Percentiles rank a stretch among this genome's conserved stretches.
Evolutionary conservation across 495 filamentous ascomycete genomes (phyloP).

Genomic region (Hypoxylon rickii): DNA sequence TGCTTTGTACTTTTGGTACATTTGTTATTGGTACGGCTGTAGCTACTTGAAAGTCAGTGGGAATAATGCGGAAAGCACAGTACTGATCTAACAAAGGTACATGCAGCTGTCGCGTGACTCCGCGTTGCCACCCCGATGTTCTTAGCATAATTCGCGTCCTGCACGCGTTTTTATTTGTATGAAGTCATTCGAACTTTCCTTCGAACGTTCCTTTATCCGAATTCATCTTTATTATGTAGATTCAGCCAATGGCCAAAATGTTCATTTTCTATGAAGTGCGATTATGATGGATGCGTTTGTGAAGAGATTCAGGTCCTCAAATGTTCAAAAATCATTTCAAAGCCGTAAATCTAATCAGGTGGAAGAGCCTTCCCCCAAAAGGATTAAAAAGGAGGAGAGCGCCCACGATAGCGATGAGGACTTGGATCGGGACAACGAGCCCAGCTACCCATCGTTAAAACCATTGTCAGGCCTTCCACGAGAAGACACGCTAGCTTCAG

Average conservation of each 20-base stretch:
- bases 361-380: slow-evolving; percentile 42
- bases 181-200: slow-evolving; percentile 19
- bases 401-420: slow-evolving; percentile 37
- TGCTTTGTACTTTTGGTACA: too few species aligned
- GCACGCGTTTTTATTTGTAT: slow-evolving; percentile 21
- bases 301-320: slow-evolving; percentile 7
- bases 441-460: slow-evolving; percentile 9
- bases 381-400: slow-evolving; percentile 37
- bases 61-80: too few species aligned
- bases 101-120: slow-evolving; percentile 26
- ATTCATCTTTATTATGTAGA: background rate
- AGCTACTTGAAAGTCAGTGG: too few species aligned
- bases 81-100: background rate
- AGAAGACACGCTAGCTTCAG: slow-evolving; percentile 38
- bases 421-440: slow-evolving; percentile 27
- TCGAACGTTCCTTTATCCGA: background rate
- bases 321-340: background rate
- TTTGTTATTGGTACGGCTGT: background rate
- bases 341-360: background rate
- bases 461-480: slow-evolving; percentile 8
- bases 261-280: background rate
- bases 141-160: slow-evolving; percentile 21
- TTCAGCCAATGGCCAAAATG: slow-evolving; percentile 16
- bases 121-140: slow-evolving; percentile 26
- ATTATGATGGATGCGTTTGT: slow-evolving; percentile 41